These are phyloP conservation scores for Periglandula ipomoeae DNA, from an alignment of 2,329 filamentous ascomycete species.

Conservation along the genomic window DNA sequence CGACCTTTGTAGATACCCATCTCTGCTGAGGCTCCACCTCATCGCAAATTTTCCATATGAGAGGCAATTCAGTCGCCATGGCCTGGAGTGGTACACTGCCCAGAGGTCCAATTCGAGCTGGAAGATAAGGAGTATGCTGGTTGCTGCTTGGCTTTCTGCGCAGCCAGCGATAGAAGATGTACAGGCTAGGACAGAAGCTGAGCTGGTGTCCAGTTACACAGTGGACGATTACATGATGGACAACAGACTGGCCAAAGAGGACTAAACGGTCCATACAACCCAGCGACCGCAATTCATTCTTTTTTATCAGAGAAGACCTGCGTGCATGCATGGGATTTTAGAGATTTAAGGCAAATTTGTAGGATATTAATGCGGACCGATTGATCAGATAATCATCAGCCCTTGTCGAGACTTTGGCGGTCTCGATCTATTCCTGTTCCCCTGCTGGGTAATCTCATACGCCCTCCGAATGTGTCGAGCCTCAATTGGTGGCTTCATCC, in stretches of 20 bases:
- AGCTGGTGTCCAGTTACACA: conserved; percentile 6
- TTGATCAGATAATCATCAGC: too few species aligned
- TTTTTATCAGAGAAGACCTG: too few species aligned
- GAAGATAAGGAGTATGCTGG: conserved; percentile 13
- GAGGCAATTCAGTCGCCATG: conserved; percentile 7
- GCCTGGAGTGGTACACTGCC: conserved; percentile 7
- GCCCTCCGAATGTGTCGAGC: too few species aligned
- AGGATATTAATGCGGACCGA: too few species aligned
- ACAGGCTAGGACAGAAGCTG: conserved; percentile 10
- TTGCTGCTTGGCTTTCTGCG: conserved; percentile 15
- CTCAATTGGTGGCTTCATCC: too few species aligned
- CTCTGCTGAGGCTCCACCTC: conserved; percentile 14
- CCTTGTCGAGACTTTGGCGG: too few species aligned
- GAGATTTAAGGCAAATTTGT: too few species aligned
- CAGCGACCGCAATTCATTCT: too few species aligned
- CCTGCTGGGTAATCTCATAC: too few species aligned
- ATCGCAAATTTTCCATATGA: conserved; percentile 15
- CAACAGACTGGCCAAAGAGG: neutral
- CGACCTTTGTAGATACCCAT: conserved; percentile 13
- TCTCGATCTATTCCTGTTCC: too few species aligned
- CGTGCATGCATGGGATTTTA: too few species aligned
- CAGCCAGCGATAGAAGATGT: conserved; percentile 14
- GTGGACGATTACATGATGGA: conserved; percentile 5
- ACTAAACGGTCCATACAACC: too few species aligned
- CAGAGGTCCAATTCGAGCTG: conserved; percentile 9